Percentiles rank a stretch among this genome's conserved stretches.
Conservation (phyloP, 2,329 filamentous ascomycete species). For the Pestalotiopsis sp. region DNA sequence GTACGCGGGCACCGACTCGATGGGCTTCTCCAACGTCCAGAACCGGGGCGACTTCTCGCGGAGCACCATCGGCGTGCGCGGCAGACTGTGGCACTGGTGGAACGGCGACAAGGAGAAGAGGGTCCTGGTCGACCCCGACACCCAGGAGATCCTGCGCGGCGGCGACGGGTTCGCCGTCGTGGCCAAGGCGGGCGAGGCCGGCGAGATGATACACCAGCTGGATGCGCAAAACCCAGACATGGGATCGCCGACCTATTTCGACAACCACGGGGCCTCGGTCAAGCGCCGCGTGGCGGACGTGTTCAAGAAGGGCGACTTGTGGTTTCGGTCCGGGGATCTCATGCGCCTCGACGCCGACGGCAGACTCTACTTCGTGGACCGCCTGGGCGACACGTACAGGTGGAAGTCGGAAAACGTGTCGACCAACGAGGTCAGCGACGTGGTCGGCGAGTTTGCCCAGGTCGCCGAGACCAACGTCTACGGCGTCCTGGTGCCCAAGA, state of each 20-base stretch:
- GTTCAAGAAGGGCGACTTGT: constrained; percentile 68
- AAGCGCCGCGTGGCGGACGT: constrained; percentile 67
- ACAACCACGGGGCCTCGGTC: constrained; percentile 60
- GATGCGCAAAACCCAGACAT: constrained; percentile 55
- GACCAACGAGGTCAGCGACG: constrained; percentile 45
- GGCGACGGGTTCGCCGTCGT: constrained; percentile 67
- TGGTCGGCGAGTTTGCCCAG: constrained; percentile 39
- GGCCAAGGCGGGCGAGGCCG: constrained; percentile 63
- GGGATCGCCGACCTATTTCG: constrained; percentile 60
- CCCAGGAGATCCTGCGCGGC: constrained; percentile 66
- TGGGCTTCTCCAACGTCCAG: constrained; percentile 60
- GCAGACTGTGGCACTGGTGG: constrained; percentile 56
- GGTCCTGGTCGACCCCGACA: constrained; percentile 69
- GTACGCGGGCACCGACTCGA: constrained; percentile 75
- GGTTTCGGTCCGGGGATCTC: constrained; percentile 69
- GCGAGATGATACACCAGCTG: constrained; percentile 70
- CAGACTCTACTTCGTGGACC: constrained; percentile 69
- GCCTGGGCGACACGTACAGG: constrained; percentile 71
- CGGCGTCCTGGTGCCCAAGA: constrained; percentile 43
- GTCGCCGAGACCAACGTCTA: constrained; percentile 46
- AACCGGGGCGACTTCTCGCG: constrained; percentile 63
- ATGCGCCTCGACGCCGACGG: constrained; percentile 63
- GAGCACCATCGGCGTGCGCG: constrained; percentile 69
- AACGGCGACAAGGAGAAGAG: constrained; percentile 62
- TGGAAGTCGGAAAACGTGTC: constrained; percentile 58